Evolutionary conservation across 2,329 filamentous ascomycete species (phyloP).

Genomic region (Pezicula radicicola): DNA sequence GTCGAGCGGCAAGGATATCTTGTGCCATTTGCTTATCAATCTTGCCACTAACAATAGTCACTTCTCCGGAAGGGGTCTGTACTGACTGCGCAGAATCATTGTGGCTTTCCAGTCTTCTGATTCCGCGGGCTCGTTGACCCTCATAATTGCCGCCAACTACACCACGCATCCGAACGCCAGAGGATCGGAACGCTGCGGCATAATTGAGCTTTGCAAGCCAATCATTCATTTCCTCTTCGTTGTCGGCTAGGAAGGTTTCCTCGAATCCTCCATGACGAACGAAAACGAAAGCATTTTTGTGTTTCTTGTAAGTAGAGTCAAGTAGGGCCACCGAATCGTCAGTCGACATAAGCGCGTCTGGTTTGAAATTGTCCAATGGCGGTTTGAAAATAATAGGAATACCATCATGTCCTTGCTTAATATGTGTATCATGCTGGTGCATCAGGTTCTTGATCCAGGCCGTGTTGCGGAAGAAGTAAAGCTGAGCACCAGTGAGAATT

Average conservation of each 20-base stretch:
- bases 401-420: constrained; percentile 72
- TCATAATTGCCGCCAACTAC: constrained; percentile 84
- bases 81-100: constrained; percentile 54
- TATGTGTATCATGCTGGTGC: constrained; percentile 79
- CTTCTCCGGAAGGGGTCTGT: constrained; percentile 69
- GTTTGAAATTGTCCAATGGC: constrained; percentile 87
- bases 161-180: constrained; percentile 85
- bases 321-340: constrained; percentile 86
- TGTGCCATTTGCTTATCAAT: constrained; percentile 81
- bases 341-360: constrained; percentile 89
- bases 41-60: constrained; percentile 68
- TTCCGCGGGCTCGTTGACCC: constrained; percentile 70
- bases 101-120: constrained; percentile 60
- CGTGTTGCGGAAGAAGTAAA: constrained; percentile 95
- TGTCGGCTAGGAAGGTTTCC: constrained; percentile 87
- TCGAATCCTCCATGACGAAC: constrained; percentile 84
- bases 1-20: constrained; percentile 79
- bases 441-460: constrained; percentile 90
- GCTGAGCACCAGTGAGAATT: constrained; percentile 90
- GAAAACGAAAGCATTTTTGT: constrained; percentile 93
- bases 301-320: constrained; percentile 85
- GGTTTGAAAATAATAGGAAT: constrained; percentile 87
- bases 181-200: constrained; percentile 88
- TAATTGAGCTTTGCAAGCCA: constrained; percentile 97
- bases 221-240: constrained; percentile 89